Conservation (phyloP, 2,329 filamentous ascomycete species). For the Talaromyces marneffei region DNA sequence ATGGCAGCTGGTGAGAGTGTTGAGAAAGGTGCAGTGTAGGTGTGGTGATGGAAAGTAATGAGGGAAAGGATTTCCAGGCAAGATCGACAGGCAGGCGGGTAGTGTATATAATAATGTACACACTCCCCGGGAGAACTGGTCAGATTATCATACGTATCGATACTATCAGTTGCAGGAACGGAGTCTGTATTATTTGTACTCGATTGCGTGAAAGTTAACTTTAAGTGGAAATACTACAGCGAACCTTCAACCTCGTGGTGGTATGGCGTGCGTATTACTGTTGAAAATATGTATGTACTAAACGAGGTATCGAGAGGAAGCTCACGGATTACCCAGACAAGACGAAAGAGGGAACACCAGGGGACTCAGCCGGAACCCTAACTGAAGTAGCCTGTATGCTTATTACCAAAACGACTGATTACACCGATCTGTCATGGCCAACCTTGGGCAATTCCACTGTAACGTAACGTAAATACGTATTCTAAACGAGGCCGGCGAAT, state of each 20-base stretch:
- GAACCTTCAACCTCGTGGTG: neutral
- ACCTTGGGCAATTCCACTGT: neutral
- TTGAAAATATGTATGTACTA: no score
- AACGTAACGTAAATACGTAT: neutral
- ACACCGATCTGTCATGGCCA: neutral
- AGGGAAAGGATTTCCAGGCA: constrained; percentile 4
- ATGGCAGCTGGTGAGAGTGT: neutral
- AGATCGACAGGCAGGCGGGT: constrained; percentile 12
- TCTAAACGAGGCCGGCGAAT: neutral
- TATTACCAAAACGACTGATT: neutral
- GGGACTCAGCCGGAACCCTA: neutral
- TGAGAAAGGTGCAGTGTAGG: neutral
- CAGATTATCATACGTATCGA: neutral
- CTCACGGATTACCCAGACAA: neutral
- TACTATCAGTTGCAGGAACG: neutral
- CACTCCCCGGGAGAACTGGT: neutral
- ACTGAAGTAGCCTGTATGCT: neutral
- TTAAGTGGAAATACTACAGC: neutral
- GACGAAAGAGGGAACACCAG: neutral
- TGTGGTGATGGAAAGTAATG: neutral
- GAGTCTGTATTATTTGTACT: neutral
- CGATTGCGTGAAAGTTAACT: neutral
- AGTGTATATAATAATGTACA: neutral
- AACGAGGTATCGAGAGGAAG: neutral
- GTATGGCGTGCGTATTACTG: neutral